Base-by-base conservation (phyloP, 2,329 filamentous ascomycete genomes). In the Verticillium albo-atrum region DNA sequence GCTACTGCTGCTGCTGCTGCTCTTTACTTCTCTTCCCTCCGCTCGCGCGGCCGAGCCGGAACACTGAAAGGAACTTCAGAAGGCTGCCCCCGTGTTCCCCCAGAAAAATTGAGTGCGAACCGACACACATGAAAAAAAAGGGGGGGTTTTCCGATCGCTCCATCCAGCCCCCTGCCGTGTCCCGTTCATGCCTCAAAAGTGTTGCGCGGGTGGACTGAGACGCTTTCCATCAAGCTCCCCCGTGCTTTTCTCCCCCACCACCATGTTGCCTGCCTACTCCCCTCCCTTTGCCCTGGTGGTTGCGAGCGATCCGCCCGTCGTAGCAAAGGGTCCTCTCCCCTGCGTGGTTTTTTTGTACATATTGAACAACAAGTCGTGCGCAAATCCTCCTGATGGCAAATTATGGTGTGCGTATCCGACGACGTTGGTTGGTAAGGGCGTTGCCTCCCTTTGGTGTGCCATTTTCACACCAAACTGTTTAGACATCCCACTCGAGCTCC, bases 401-500 rank as follows among this genome's bases (percentile, higher is more conserved):
- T 47, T 23, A 47, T 47, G 42, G 42, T 12, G 42, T 47, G 42
- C 42, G 42, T 47, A 10, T 47, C n/a, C 20, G 42, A 47, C 42
- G 28, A 32, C n/a, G 52, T 34, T 28, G 28, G 17, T 27, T 26
- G 20, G 42, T 15, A 12, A 23, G 54, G 4, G 35, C 47, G 54
- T 20, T 20, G 35, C 26, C n/a, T 27, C 17, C 9, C 50, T 37
- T 6, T 14, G 14, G 35, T 9, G 26, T 12, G n/a, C 26, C 52
- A 51, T 10, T 47, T 23, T 23, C 42, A 12, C 42, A 23, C 20
- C 25, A 10, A 7, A 6, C 14, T 9, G 6, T 28, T 72, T 72
- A 82, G 58, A 83, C 80, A 57, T 83, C 80, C 81, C 81, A 83
- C 67, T 83, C 81, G 62, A 77, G 73, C 64, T 80, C 75, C 60